Evolutionary conservation across 345 rosid species (phyloP).

Genomic region (Salix brachista): DNA sequence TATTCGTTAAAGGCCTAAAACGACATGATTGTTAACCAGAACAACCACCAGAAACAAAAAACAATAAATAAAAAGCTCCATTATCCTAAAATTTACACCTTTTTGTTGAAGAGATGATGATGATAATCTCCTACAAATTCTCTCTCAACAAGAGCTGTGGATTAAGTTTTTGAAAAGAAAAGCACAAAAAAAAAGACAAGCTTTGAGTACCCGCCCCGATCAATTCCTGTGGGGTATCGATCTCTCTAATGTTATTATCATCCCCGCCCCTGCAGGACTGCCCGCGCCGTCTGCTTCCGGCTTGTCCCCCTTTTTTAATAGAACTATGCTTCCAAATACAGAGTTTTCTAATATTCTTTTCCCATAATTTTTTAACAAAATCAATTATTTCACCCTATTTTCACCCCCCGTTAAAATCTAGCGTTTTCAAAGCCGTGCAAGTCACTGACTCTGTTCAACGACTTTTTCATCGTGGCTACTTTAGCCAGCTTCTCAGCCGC

Average conservation of each 20-base stretch:
- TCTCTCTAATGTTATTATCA: slow-evolving; percentile 2
- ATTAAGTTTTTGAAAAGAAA: not conserved
- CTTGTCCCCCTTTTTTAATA: not conserved
- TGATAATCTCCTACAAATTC: no score
- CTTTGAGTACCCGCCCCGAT: not conserved
- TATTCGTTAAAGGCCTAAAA: no score
- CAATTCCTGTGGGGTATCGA: slow-evolving; percentile 5
- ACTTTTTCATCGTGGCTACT: slow-evolving; percentile 28
- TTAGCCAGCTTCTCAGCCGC: slow-evolving; percentile 39
- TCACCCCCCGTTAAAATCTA: slow-evolving; percentile 14
- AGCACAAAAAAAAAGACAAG: not conserved
- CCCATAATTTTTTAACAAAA: not conserved
- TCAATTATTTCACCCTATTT: not conserved
- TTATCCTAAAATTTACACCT: no score
- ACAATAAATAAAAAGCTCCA: no score
- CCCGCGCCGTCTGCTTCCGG: slow-evolving; percentile 34
- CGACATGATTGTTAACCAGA: no score
- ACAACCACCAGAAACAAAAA: no score
- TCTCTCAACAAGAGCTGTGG: not conserved
- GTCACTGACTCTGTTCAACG: slow-evolving; percentile 30
- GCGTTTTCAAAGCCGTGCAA: slow-evolving; percentile 37
- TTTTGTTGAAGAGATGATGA: no score
- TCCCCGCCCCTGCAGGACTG: slow-evolving; percentile 9
- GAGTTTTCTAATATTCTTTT: not conserved
- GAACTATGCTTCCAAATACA: no score